A percentile compares a stretch with the other conserved stretches of the same genome.
These are phyloP conservation scores for Trichoderma afroharzianum DNA, from an alignment of 2,329 filamentous ascomycete species.

Conservation along the genomic window DNA sequence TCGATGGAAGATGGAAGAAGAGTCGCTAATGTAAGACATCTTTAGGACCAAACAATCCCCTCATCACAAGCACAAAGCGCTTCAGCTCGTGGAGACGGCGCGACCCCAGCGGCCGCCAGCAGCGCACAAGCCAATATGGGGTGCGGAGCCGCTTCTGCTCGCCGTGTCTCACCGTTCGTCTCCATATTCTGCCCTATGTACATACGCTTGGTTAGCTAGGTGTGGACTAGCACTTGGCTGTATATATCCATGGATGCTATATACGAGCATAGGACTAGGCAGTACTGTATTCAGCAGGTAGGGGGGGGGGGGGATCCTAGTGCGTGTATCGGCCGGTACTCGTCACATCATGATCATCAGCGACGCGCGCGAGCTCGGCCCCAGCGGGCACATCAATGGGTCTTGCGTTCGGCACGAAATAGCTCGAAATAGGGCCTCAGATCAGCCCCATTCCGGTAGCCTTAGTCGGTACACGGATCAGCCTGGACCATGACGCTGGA, in stretches of 20 bases:
- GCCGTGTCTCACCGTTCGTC: slow-evolving; percentile 17
- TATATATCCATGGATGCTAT: background rate
- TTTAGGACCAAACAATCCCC: slow-evolving; percentile 4
- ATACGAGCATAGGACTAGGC: background rate
- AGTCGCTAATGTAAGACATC: slow-evolving; percentile 17
- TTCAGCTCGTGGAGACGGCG: background rate
- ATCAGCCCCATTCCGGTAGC: slow-evolving; percentile 13
- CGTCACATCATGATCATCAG: slow-evolving; percentile 15
- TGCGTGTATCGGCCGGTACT: slow-evolving; percentile 12
- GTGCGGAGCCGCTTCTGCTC: slow-evolving; percentile 18
- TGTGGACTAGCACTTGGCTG: background rate
- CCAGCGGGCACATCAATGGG: slow-evolving; percentile 16
- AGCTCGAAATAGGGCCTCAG: slow-evolving; percentile 9
- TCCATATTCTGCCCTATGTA: slow-evolving; percentile 11
- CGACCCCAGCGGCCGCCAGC: slow-evolving; percentile 12
- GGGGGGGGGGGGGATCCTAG: background rate
- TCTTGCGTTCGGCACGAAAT: slow-evolving; percentile 15
- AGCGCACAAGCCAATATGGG: slow-evolving; percentile 13
- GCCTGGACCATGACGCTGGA: slow-evolving; percentile 2
- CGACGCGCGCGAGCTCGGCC: slow-evolving; percentile 11
- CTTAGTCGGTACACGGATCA: slow-evolving; percentile 4
- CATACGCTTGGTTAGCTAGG: background rate
- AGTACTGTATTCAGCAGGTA: background rate
- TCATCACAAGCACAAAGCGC: background rate
- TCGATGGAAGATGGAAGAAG: background rate